These are phyloP conservation scores for Reticulascus tulasneorum DNA, from an alignment of 2,329 filamentous ascomycete species.

Conservation along the genomic window DNA sequence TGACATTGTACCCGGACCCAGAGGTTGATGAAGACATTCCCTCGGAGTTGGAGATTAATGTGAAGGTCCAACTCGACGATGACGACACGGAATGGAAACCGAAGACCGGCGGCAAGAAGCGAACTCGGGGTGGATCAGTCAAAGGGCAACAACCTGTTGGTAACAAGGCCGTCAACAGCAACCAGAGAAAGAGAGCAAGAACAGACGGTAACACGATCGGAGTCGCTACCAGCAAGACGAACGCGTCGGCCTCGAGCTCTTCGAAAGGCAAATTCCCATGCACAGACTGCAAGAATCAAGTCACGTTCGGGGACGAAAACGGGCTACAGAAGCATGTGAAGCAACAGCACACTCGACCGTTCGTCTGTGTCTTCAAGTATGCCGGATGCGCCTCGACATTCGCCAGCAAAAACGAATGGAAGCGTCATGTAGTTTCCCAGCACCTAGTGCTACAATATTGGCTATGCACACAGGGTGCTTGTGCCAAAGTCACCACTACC, in stretches of 20 bases:
- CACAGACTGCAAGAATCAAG: conserved; percentile 30
- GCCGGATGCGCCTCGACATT: conserved; percentile 75
- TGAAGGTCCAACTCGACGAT: not conserved
- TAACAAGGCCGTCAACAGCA: too few species aligned
- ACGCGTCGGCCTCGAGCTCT: not conserved
- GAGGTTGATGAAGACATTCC: too few species aligned
- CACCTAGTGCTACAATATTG: conserved; percentile 74
- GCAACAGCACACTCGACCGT: conserved; percentile 55
- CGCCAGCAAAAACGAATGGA: conserved; percentile 89
- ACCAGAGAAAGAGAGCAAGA: conserved; percentile 7
- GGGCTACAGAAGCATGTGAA: conserved; percentile 47
- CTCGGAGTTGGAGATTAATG: conserved; percentile 10
- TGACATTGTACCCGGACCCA: conserved; percentile 9
- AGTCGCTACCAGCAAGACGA: not conserved
- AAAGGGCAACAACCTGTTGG: too few species aligned
- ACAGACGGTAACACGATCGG: not conserved
- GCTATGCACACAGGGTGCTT: conserved; percentile 66
- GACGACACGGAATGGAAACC: conserved; percentile 11
- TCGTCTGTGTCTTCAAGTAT: conserved; percentile 72
- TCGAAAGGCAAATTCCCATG: conserved; percentile 23
- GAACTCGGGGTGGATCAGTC: too few species aligned
- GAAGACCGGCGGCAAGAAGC: conserved; percentile 6
- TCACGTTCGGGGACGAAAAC: conserved; percentile 40
- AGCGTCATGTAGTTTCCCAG: conserved; percentile 77
- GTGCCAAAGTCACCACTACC: conserved; percentile 31